phyloP scores from a whole-genome alignment of 2,329 filamentous ascomycete genomes.

The Verticillium zaregamsianum region DNA sequence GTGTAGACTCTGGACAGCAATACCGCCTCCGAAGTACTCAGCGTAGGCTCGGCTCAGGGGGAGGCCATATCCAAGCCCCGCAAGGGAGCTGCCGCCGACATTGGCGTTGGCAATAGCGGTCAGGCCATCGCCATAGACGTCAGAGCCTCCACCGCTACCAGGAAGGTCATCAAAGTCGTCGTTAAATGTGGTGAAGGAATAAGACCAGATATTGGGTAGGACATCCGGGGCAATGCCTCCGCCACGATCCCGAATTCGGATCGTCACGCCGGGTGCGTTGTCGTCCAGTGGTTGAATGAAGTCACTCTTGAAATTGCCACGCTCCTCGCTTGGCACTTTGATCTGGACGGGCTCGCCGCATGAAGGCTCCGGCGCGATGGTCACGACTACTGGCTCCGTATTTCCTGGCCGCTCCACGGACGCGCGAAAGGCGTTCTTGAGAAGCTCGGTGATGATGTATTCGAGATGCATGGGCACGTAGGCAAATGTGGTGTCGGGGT shows the following conservation, averaged over 20 bases:
- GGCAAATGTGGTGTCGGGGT: slow-evolving; percentile 83
- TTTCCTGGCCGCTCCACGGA: slow-evolving; percentile 81
- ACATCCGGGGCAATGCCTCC: slow-evolving; percentile 86
- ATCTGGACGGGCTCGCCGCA: slow-evolving; percentile 26
- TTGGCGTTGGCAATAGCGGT: slow-evolving; percentile 70
- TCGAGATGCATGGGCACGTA: slow-evolving; percentile 95
- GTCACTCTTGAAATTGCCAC: slow-evolving; percentile 37
- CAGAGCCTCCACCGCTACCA: slow-evolving; percentile 33
- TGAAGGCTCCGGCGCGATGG: slow-evolving; percentile 70
- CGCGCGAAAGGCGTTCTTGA: slow-evolving; percentile 95
- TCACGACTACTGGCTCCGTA: slow-evolving; percentile 81
- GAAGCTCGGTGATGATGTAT: slow-evolving; percentile 92
- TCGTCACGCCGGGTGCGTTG: slow-evolving; percentile 80
- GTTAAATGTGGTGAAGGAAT: slow-evolving; percentile 93
- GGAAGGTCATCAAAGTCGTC: slow-evolving; percentile 44
- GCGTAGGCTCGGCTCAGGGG: slow-evolving; percentile 90
- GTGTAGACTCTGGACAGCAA: slow-evolving; percentile 90
- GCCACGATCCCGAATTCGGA: slow-evolving; percentile 91
- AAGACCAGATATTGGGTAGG: slow-evolving; percentile 87
- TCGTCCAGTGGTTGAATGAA: slow-evolving; percentile 56
- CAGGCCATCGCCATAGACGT: slow-evolving; percentile 60
- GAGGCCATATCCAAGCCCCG: slow-evolving; percentile 87
- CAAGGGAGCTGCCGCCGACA: slow-evolving; percentile 76
- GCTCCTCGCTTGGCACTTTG: slow-evolving; percentile 29
- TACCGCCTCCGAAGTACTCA: slow-evolving; percentile 95